These are phyloP conservation scores for Candida maris DNA, from an alignment of 805 yeast species.

Conservation along the genomic window DNA sequence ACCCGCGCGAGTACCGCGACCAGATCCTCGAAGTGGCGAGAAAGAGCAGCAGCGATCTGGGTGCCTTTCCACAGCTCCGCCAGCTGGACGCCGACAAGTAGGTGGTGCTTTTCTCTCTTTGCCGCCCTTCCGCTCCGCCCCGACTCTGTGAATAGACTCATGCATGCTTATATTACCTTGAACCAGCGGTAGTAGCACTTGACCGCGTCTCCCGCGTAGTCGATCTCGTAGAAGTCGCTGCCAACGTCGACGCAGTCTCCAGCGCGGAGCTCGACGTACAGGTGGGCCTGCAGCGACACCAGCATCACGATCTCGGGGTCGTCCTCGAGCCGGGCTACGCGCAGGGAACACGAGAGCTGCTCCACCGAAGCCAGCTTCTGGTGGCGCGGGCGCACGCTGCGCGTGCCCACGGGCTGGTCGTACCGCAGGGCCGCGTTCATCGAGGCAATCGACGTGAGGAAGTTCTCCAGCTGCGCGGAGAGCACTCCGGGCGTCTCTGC, in stretches of 20 bases:
- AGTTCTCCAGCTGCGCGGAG: conserved; percentile 14
- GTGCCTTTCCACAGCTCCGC: conserved; percentile 6
- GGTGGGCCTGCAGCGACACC: conserved; percentile 12
- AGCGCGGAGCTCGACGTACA: conserved; percentile 4
- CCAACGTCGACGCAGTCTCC: conserved; percentile 17
- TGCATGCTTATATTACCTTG: conserved; percentile 13
- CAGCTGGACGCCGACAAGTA: too few relatives aligned
- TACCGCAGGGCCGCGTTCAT: conserved; percentile 16
- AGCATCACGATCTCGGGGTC: conserved; percentile 6
- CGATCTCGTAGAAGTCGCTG: conserved; percentile 12
- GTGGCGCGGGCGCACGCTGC: too few relatives aligned
- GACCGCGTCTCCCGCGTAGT: conserved; percentile 1
- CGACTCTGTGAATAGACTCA: too few relatives aligned
- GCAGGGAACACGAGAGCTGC: conserved; percentile 4
- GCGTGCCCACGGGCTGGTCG: conserved; percentile 9
- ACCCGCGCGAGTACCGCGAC: conserved; percentile 1
- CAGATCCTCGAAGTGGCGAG: conserved; percentile 2
- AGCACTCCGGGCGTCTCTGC: conserved; percentile 6
- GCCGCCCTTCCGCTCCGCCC: too few relatives aligned
- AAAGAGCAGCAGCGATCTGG: conserved; percentile 7
- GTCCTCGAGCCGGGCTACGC: conserved; percentile 5
- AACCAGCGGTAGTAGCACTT: conserved; percentile 21
- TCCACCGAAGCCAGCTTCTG: conserved; percentile 1
- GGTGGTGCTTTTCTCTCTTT: too few relatives aligned
- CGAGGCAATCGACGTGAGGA: conserved; percentile 13